Evolutionary conservation across 495 filamentous ascomycete genomes (phyloP).

Genomic region (Parathielavia hyrcaniae): DNA sequence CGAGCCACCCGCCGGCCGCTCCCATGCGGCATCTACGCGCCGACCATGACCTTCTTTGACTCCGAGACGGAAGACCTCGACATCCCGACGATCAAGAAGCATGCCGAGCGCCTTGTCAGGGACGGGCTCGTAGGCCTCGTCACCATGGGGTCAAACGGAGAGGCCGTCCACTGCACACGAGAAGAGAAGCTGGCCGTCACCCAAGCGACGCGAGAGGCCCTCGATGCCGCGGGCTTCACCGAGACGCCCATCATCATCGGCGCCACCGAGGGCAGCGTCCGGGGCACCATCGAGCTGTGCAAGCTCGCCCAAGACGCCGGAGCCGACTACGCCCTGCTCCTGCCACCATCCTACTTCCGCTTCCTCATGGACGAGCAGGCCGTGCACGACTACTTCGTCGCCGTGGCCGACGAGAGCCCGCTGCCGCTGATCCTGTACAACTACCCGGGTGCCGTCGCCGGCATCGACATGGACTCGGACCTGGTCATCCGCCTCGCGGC

Average conservation of each 20-base stretch:
- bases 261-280: slow-evolving; percentile 69
- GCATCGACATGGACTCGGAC: slow-evolving; percentile 88
- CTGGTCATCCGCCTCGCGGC: slow-evolving; percentile 72
- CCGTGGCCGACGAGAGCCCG: slow-evolving; percentile 67
- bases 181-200: slow-evolving; percentile 72
- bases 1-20: slow-evolving; percentile 53
- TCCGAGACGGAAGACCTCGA: slow-evolving; percentile 77
- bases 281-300: slow-evolving; percentile 67
- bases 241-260: slow-evolving; percentile 76
- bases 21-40: slow-evolving; percentile 79
- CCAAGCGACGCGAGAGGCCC: slow-evolving; percentile 69
- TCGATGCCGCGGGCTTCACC: slow-evolving; percentile 72
- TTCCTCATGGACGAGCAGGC: slow-evolving; percentile 69
- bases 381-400: slow-evolving; percentile 68
- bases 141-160: slow-evolving; percentile 85
- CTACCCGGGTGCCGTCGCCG: slow-evolving; percentile 85
- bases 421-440: slow-evolving; percentile 83
- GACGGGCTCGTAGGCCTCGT: slow-evolving; percentile 78
- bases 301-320: slow-evolving; percentile 62
- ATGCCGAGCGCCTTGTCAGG: slow-evolving; percentile 73
- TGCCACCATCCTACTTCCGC: slow-evolving; percentile 81
- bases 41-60: slow-evolving; percentile 88
- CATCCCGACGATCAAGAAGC: slow-evolving; percentile 66
- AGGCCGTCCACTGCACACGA: slow-evolving; percentile 74
- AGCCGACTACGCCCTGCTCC: slow-evolving; percentile 70